Base-by-base conservation (phyloP, 2,329 filamentous ascomycete species). In the Calonectria crousiana region DNA sequence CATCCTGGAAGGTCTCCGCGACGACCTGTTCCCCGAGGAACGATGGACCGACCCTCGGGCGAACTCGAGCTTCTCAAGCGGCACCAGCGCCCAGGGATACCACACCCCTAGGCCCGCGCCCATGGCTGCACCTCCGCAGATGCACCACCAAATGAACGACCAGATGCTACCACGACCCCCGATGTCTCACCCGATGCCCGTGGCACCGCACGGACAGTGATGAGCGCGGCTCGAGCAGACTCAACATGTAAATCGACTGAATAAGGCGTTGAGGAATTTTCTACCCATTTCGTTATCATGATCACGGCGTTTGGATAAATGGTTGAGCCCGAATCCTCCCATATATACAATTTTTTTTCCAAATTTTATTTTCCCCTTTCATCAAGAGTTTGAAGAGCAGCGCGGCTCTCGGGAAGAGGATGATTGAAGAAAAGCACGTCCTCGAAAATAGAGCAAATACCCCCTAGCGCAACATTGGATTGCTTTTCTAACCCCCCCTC, bases 1-100 rank as follows among this genome's bases (percentile, higher is more conserved):
- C 67, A 97, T 98, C 73, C 88, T 98, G 18, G 86, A 90, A 74
- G 88, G 87, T 9, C 81, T 92, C 5, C 85, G 89, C 64, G 81
- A 85, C n/a, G 85, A 88, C 38, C 83, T 91, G n/a, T 86, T 86
- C 64, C 80, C 34, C 11, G 56, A 62, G 80, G 38, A 73, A 51
- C 10, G 75, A 62, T 62, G 34, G n/a, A 28, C 75, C 38, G 84
- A 86, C 38, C 69, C 78, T 4, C 78, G 81, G 60, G 76, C 79
- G 14, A 81, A 80, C 71, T 84, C 85, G n/a, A 88, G 85, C 79
- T 88, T 88, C 78, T 88, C 87, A 11, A 87, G 85, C 76, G 80
- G 83, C 49, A 77, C 83, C 11, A 86, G 84, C 74, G 77, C 68
- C 38, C 77, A 75, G 36, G 79, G 79, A 28, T 80, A 79, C 52